Percentiles rank a stretch among this genome's conserved stretches.
phyloP scores from a whole-genome alignment of 371 early-diverging fungal genomes.

The Amoeboaphelidium occidentale region DNA sequence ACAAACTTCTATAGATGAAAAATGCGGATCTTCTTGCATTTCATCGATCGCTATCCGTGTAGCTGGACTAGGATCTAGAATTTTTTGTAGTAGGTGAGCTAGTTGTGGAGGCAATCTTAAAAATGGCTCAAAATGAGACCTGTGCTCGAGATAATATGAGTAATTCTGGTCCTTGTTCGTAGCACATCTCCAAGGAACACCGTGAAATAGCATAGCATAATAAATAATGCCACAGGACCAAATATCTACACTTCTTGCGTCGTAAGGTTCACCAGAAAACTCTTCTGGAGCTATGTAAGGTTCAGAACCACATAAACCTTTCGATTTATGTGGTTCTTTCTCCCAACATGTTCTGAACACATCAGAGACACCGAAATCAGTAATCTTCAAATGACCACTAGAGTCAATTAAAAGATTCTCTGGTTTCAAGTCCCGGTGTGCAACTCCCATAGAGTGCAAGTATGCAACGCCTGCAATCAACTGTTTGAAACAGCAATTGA shows the following conservation, averaged over 20 bases:
- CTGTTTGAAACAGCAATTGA: constrained; percentile 74
- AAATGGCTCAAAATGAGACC: not conserved
- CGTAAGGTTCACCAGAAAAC: constrained; percentile 37
- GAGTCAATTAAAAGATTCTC: constrained; percentile 73
- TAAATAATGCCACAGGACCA: constrained; percentile 66
- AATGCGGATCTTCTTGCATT: constrained; percentile 1
- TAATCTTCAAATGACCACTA: constrained; percentile 69
- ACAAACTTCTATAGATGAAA: not conserved
- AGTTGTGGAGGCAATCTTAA: not conserved
- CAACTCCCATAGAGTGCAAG: constrained; percentile 79
- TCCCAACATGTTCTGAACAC: constrained; percentile 32
- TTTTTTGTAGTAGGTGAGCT: constrained; percentile 1
- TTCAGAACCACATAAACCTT: constrained; percentile 16
- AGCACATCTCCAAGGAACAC: constrained; percentile 48
- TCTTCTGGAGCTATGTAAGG: constrained; percentile 85
- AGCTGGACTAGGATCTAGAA: constrained; percentile 3
- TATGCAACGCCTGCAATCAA: constrained; percentile 65
- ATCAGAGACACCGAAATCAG: constrained; percentile 90
- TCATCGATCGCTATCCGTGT: not conserved
- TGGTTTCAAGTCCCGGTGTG: constrained; percentile 40
- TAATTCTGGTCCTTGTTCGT: constrained; percentile 31
- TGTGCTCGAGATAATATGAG: constrained; percentile 2
- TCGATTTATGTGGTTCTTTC: constrained; percentile 7
- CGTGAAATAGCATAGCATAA: constrained; percentile 45
- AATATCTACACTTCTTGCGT: constrained; percentile 49